A percentile compares a stretch with the other conserved stretches of the same genome.
Evolutionary conservation across 1,139 yeast genomes (phyloP).

Genomic region (Pichia sp.): DNA sequence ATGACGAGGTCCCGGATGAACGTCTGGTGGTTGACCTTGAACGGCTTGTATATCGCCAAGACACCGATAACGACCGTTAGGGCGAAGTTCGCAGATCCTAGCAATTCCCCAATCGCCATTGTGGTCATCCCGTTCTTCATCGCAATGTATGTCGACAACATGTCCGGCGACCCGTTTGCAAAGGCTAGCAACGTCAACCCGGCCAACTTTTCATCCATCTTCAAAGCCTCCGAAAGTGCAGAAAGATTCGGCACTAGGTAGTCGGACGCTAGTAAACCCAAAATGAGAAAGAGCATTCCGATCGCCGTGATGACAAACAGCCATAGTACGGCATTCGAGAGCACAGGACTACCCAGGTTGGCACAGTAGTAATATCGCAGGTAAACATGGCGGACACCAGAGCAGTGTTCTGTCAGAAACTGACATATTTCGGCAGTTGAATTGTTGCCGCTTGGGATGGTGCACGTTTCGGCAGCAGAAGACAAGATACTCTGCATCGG

Average conservation of each 20-base stretch:
- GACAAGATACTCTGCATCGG: background rate
- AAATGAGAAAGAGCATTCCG: slow-evolving; percentile 20
- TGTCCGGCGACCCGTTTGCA: slow-evolving; percentile 92
- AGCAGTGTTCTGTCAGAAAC: slow-evolving; percentile 19
- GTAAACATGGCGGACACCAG: slow-evolving; percentile 17
- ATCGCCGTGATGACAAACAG: slow-evolving; percentile 1
- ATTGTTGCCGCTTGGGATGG: slow-evolving; percentile 14
- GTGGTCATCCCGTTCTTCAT: slow-evolving; percentile 63
- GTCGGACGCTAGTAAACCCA: slow-evolving; percentile 74
- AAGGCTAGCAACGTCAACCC: slow-evolving; percentile 85
- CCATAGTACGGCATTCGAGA: slow-evolving; percentile 14
- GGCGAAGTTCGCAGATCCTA: slow-evolving; percentile 84
- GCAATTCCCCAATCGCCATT: slow-evolving; percentile 79
- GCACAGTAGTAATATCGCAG: slow-evolving; percentile 23
- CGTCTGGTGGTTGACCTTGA: slow-evolving; percentile 42
- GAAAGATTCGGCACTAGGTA: slow-evolving; percentile 71
- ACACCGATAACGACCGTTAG: slow-evolving; percentile 70
- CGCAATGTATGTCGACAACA: slow-evolving; percentile 79
- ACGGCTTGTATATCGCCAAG: slow-evolving; percentile 67
- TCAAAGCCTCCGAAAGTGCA: slow-evolving; percentile 53
- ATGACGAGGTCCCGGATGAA: slow-evolving; percentile 41
- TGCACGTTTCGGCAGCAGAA: background rate
- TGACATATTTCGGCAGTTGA: slow-evolving; percentile 17
- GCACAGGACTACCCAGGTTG: slow-evolving; percentile 2
- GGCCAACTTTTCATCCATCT: slow-evolving; percentile 71